Conservation (phyloP, 2,329 filamentous ascomycete species). For the Cadophora gregata region DNA sequence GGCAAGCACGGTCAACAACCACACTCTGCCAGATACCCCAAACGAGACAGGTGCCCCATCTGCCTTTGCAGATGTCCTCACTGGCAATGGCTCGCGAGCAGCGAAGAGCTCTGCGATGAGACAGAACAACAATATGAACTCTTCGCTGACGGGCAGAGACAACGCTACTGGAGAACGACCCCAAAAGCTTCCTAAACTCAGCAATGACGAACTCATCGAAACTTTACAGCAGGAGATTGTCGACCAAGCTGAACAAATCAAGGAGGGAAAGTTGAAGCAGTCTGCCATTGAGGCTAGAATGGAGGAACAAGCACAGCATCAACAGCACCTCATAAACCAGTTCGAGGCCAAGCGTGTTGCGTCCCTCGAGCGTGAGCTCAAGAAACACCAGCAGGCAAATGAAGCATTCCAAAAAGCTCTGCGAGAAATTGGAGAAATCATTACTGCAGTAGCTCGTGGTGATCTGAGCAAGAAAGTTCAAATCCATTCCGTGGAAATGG, state of each 20-base stretch:
- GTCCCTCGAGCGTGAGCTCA: conserved; percentile 87
- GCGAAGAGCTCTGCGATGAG: conserved; percentile 39
- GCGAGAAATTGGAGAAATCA: conserved; percentile 95
- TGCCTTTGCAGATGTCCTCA: conserved; percentile 61
- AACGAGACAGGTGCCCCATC: conserved; percentile 75
- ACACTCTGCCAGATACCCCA: conserved; percentile 77
- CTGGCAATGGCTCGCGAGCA: conserved; percentile 43
- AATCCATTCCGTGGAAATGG: conserved; percentile 95
- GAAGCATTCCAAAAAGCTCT: conserved; percentile 98
- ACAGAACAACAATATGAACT: conserved; percentile 50
- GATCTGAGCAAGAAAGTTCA: conserved; percentile 96
- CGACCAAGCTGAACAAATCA: conserved; percentile 92
- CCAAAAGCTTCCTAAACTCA: conserved; percentile 54
- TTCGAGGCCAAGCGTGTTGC: conserved; percentile 89
- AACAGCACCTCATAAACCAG: conserved; percentile 80
- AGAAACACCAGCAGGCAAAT: conserved; percentile 98
- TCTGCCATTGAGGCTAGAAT: conserved; percentile 86
- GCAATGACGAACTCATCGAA: conserved; percentile 84
- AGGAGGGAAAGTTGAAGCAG: conserved; percentile 85
- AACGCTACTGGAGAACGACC: conserved; percentile 38
- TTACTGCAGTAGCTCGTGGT: conserved; percentile 93
- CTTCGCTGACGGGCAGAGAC: conserved; percentile 42
- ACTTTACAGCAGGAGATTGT: conserved; percentile 90
- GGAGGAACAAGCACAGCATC: conserved; percentile 82
- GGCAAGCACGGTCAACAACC: conserved; percentile 64